Evolutionary conservation across 257 asterid genomes (phyloP), one percentile per base, ranked within the genome.

Genomic region (Verbena officinalis): DNA sequence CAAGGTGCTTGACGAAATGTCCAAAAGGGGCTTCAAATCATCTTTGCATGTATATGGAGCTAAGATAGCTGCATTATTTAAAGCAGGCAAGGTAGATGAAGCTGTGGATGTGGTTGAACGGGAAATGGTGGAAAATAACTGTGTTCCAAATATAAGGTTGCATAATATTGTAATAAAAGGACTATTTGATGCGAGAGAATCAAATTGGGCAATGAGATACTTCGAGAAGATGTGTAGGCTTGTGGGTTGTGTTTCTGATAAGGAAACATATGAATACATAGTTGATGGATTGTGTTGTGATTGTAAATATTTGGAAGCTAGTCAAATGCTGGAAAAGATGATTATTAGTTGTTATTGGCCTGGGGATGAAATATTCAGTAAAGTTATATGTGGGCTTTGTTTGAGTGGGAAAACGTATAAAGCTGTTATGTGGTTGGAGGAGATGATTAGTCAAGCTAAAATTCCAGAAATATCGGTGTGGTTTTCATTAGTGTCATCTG

Each of bases 351-450:
- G 85, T 10, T 76, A 71, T 49, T 81, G 91, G 87, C 95, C 95
- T 11, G 70, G 75, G 24, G 84, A 71, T 73, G 84, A 74, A 48
- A 73, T 73, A 16, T 87, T 79, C 50, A 68, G 63, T 39, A 72
- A 80, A 63, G 46, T 90, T 23, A 84, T 93, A 15, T 64, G 12
- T 31, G 94, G 96, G 6, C 95, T 93, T 64, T 90, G 95, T 76
- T 61, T 50, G 24, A 71, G 59, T 24, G 86, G 87, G 9, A 80
- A 67, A 63, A 68, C 88, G 0, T 86, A 87, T 75, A 73, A 59
- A 74, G 99, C 94, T 45, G 74, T 81, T 55, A 21, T 87, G 80
- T 86, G 88, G 88, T 61, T 93, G 78, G 97, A 93, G 71, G 97
- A 93, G 88, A 89, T 93, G 95, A 74, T 84, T 55, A 84, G 83